phyloP scores from a whole-genome alignment of 371 early-diverging fungal species.

The Rhizopus sp. region DNA sequence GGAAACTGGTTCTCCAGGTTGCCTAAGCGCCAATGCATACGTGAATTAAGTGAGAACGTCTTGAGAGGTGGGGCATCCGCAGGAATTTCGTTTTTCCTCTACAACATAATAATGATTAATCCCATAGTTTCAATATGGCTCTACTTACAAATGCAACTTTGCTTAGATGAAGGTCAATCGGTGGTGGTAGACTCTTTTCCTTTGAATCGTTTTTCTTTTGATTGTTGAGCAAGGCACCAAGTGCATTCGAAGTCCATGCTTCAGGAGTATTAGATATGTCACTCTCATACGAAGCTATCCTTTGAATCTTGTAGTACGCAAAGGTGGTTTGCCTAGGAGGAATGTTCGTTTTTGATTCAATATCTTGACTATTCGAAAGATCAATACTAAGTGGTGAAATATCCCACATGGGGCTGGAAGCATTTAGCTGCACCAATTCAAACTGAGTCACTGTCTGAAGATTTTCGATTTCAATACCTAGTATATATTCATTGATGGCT shows the following conservation, averaged over 20 bases:
- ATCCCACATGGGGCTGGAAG: constrained; percentile 74
- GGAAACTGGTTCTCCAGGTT: constrained; percentile 66
- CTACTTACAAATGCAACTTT: constrained; percentile 54
- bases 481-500: constrained; percentile 74
- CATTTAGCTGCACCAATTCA: constrained; percentile 70
- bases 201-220: constrained; percentile 10
- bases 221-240: constrained; percentile 45
- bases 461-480: constrained; percentile 89
- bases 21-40: constrained; percentile 72
- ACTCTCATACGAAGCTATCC: constrained; percentile 4
- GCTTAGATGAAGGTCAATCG: constrained; percentile 38
- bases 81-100: constrained; percentile 48
- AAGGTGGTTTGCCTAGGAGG: constrained; percentile 65
- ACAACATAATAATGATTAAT: constrained; percentile 10
- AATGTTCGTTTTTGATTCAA: constrained; percentile 43
- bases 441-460: constrained; percentile 63
- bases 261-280: constrained; percentile 43
- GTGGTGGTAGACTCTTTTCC: constrained; percentile 28
- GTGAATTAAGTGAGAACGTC: constrained; percentile 67
- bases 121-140: neutral
- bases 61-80: constrained; percentile 57
- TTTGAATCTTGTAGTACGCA: constrained; percentile 62
- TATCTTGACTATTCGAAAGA: constrained; percentile 31
- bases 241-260: constrained; percentile 49
- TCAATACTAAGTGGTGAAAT: constrained; percentile 58